Percentiles rank a stretch among this genome's conserved stretches.
Evolutionary conservation across 805 yeast genomes (phyloP).

Genomic region (Starmerella bombicola): DNA sequence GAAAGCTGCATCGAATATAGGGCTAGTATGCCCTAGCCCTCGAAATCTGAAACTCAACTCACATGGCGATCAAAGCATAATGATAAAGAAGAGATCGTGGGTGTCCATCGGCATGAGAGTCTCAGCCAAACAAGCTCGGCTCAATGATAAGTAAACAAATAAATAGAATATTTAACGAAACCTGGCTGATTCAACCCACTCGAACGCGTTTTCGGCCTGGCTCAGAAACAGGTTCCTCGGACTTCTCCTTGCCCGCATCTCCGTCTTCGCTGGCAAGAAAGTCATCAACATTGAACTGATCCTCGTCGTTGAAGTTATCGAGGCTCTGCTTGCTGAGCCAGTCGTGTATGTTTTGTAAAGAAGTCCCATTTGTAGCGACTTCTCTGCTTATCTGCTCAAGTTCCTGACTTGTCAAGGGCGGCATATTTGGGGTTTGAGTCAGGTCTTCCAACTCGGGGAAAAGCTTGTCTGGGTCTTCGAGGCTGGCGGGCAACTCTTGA

Average conservation of each 20-base stretch:
- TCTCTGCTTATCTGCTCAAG: constrained; percentile 17
- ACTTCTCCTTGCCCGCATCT: background rate
- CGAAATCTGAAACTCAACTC: no score
- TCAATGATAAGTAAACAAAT: no score
- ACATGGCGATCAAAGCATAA: no score
- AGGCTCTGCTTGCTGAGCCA: constrained; percentile 11
- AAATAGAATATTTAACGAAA: no score
- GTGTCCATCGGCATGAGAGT: no score
- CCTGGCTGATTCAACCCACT: no score
- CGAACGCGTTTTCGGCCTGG: background rate
- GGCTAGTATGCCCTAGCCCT: no score
- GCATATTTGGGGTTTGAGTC: constrained; percentile 2
- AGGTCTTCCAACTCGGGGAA: constrained; percentile 19
- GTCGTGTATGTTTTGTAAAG: constrained; percentile 19
- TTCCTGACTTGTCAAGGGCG: constrained; percentile 14
- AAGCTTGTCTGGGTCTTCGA: constrained; percentile 15
- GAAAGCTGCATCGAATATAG: no score
- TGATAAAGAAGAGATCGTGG: no score
- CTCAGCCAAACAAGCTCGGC: no score
- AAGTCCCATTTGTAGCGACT: constrained; percentile 9
- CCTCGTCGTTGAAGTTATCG: constrained; percentile 9
- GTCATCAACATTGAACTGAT: constrained; percentile 22
- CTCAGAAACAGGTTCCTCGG: no score
- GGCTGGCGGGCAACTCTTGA: constrained; percentile 1
- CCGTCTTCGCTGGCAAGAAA: constrained; percentile 13